These are phyloP conservation scores for Solanum lycopersicoides DNA, from an alignment of 257 asterid genomes.

Conservation along the genomic window DNA sequence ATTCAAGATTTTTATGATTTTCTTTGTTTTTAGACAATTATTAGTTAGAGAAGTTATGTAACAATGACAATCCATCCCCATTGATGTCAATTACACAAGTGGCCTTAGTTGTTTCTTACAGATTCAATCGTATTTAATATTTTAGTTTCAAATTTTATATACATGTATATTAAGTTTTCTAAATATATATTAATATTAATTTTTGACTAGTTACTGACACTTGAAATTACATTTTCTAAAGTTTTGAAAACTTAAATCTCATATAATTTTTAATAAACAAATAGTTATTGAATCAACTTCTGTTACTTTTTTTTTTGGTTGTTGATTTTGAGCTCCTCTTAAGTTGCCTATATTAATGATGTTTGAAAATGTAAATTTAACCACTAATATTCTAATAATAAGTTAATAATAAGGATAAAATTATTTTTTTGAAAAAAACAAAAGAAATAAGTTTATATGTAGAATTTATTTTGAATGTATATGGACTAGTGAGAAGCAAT, in stretches of 20 bases:
- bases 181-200: too few species aligned
- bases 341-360: not conserved
- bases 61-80: not conserved
- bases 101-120: not conserved
- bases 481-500: not conserved
- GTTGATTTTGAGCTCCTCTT: not conserved
- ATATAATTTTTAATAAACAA: too few species aligned
- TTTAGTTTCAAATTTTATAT: too few species aligned
- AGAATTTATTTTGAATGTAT: too few species aligned
- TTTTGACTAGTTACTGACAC: rapidly evolving
- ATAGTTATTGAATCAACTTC: not conserved
- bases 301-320: too few species aligned
- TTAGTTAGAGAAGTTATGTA: not conserved
- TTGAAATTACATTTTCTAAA: too few species aligned
- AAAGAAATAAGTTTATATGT: too few species aligned
- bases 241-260: too few species aligned
- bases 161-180: too few species aligned
- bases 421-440: too few species aligned
- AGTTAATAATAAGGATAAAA: too few species aligned
- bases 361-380: not conserved
- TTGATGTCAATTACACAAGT: not conserved
- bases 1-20: not conserved
- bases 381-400: not conserved
- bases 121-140: not conserved
- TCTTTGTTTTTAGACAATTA: not conserved